Conservation (phyloP, 768 basidiomycete genomes). For the Basidioascus undulatus region DNA sequence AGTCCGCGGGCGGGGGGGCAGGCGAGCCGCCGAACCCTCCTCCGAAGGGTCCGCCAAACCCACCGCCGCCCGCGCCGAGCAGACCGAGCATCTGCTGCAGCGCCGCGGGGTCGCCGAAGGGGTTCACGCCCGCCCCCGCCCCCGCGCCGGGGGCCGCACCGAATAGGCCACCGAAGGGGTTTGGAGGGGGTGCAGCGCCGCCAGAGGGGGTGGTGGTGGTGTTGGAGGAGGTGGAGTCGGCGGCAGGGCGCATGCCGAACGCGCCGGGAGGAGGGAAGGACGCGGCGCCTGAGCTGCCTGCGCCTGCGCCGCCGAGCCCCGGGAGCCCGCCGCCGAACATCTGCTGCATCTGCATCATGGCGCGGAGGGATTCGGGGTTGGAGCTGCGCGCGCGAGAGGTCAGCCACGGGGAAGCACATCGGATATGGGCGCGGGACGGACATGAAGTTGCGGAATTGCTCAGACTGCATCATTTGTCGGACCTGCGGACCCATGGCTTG, state of each 20-base stretch:
- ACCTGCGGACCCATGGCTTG: conserved; percentile 53
- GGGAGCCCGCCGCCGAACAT: conserved; percentile 10
- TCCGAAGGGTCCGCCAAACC: conserved; percentile 9
- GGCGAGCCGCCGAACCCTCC: conserved; percentile 19
- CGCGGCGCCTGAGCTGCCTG: too few relatives aligned
- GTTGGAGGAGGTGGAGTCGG: conserved; percentile 1
- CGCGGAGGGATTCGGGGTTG: conserved; percentile 32
- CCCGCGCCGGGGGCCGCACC: conserved; percentile 10
- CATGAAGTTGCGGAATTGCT: conserved; percentile 52
- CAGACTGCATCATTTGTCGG: conserved; percentile 50
- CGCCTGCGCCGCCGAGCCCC: conserved; percentile 2
- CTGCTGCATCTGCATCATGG: conserved; percentile 3
- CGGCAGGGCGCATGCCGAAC: conserved; percentile 9
- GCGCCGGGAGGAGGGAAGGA: conserved; percentile 9
- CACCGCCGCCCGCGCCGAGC: conserved; percentile 7
- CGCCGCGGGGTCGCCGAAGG: conserved; percentile 22
- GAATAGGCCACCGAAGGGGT: too few relatives aligned
- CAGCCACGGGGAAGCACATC: neutral
- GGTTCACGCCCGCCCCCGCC: conserved; percentile 7
- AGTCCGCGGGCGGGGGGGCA: conserved; percentile 32
- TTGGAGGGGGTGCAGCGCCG: too few relatives aligned
- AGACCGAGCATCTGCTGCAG: conserved; percentile 22
- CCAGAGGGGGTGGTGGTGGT: too few relatives aligned
- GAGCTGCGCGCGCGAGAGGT: conserved; percentile 22
- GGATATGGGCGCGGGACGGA: conserved; percentile 18